Conservation (phyloP, 1,139 yeast genomes). For the Taphrina communis region DNA sequence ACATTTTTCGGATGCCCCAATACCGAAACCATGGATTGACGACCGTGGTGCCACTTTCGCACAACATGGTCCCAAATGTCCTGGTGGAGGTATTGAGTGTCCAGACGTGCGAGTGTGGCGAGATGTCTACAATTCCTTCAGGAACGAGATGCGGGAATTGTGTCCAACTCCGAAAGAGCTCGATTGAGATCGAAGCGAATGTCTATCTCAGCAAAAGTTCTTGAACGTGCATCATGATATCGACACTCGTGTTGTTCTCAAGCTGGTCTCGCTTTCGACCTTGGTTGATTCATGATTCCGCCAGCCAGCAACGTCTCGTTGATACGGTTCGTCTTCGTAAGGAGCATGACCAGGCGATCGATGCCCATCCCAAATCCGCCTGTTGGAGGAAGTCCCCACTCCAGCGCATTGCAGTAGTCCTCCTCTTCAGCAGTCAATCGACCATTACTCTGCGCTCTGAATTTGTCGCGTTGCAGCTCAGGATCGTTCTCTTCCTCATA, state of each 20-base stretch:
- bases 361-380: conserved; percentile 98
- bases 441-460: conserved; percentile 62
- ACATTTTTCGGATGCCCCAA: conserved; percentile 26
- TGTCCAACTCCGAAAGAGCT: conserved; percentile 23
- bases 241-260: background rate
- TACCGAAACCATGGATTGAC: conserved; percentile 29
- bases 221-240: background rate
- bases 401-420: conserved; percentile 74
- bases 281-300: conserved; percentile 61
- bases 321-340: conserved; percentile 68
- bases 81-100: conserved; percentile 11
- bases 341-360: conserved; percentile 82
- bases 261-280: background rate
- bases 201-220: background rate
- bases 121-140: conserved; percentile 9
- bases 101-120: conserved; percentile 22
- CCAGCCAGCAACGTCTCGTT: conserved; percentile 87
- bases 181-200: background rate
- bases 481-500: conserved; percentile 97
- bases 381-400: conserved; percentile 94
- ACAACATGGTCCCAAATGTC: conserved; percentile 29
- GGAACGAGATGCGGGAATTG: conserved; percentile 23
- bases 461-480: conserved; percentile 65
- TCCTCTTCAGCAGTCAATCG: conserved; percentile 77
- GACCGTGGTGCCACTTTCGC: conserved; percentile 26